Conservation (phyloP, 2,329 filamentous ascomycete genomes). For the Knoxdaviesia capensis region DNA sequence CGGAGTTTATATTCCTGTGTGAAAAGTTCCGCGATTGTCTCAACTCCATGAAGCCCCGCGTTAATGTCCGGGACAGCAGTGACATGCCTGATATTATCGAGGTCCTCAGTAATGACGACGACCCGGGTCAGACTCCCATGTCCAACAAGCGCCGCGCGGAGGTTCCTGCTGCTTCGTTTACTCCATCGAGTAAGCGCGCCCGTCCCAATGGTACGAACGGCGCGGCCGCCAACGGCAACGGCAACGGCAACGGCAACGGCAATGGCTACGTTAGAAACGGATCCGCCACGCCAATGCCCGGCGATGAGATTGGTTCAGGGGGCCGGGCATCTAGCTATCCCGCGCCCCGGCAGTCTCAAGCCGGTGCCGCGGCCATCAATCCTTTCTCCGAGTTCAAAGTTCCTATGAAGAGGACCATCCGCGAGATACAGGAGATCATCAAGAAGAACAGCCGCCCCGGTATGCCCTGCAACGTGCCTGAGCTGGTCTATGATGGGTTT, state of each 20-base stretch:
- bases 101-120: slow-evolving; percentile 19
- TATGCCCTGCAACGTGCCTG: slow-evolving; percentile 35
- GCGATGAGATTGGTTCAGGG: too few relatives aligned
- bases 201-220: slow-evolving; percentile 8
- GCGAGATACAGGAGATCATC: slow-evolving; percentile 33
- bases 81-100: slow-evolving; percentile 15
- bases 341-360: background rate
- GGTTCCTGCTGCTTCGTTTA: slow-evolving; percentile 4
- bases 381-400: slow-evolving; percentile 18
- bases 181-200: slow-evolving; percentile 12
- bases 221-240: slow-evolving; percentile 4
- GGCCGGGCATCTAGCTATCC: background rate
- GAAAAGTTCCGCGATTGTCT: slow-evolving; percentile 29
- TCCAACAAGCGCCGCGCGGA: too few relatives aligned
- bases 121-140: slow-evolving; percentile 3
- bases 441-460: slow-evolving; percentile 32
- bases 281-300: background rate
- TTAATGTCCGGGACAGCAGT: slow-evolving; percentile 18
- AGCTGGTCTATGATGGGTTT: slow-evolving; percentile 37
- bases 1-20: slow-evolving; percentile 23
- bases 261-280: background rate
- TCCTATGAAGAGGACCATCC: slow-evolving; percentile 18
- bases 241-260: background rate
- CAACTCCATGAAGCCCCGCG: slow-evolving; percentile 24
- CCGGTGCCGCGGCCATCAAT: slow-evolving; percentile 4